Conservation (phyloP, 768 basidiomycete species). For the Pholiota conissans region DNA sequence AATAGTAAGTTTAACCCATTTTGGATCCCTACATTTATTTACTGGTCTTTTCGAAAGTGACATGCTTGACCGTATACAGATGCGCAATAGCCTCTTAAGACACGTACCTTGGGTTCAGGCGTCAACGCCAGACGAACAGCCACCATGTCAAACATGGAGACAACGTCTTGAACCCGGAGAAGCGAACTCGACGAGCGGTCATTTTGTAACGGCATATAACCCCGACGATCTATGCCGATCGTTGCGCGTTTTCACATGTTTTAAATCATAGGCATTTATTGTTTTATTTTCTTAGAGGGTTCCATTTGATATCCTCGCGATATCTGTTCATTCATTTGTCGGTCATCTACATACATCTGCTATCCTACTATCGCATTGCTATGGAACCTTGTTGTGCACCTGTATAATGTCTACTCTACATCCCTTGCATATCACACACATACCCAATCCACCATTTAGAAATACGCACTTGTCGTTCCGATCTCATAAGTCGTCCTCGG, state of each 20-base stretch:
- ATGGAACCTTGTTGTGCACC: neutral
- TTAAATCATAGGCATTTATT: constrained; percentile 31
- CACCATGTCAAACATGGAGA: constrained; percentile 58
- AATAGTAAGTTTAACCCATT: constrained; percentile 45
- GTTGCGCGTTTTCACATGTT: constrained; percentile 56
- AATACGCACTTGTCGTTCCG: neutral
- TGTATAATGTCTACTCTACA: neutral
- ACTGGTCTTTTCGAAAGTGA: constrained; percentile 61
- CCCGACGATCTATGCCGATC: constrained; percentile 43
- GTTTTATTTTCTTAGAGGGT: neutral
- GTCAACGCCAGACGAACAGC: constrained; percentile 37
- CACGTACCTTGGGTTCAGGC: constrained; percentile 56
- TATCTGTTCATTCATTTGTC: constrained; percentile 2
- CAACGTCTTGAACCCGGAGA: constrained; percentile 27
- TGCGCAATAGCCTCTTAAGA: constrained; percentile 49
- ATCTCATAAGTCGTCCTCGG: neutral
- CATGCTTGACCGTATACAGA: constrained; percentile 70
- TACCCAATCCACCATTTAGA: neutral
- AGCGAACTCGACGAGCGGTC: neutral
- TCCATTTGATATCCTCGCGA: neutral
- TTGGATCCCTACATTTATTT: no score
- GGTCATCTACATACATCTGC: constrained; percentile 1
- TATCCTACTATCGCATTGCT: constrained; percentile 10
- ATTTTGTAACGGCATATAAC: constrained; percentile 18
- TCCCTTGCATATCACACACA: neutral